A percentile compares a stretch with the other conserved stretches of the same genome.
Evolutionary conservation across 73 alveolate genomes (phyloP).

Genomic region (Tetrahymena thermophila): DNA sequence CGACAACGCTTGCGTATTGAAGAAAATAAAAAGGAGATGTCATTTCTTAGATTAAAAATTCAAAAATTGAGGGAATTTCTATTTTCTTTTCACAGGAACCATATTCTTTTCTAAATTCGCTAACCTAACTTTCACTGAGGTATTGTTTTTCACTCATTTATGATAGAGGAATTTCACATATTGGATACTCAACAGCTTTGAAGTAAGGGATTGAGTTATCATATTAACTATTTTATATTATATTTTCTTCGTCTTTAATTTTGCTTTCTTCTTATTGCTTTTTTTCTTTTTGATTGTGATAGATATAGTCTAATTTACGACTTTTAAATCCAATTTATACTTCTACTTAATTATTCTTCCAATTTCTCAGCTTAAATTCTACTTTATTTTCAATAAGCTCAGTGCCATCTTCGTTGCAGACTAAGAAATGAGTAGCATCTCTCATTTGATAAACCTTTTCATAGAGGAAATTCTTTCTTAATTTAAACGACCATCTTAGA

Average conservation of each 20-base stretch:
- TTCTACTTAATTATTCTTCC: background rate
- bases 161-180: background rate
- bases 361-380: background rate
- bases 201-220: background rate
- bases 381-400: background rate
- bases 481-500: background rate
- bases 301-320: background rate
- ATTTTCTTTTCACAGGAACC: constrained; percentile 26
- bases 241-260: background rate
- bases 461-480: background rate
- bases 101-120: background rate
- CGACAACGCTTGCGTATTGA: constrained; percentile 9
- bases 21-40: constrained; percentile 30
- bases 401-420: background rate
- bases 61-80: constrained; percentile 17
- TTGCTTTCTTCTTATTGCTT: background rate
- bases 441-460: background rate
- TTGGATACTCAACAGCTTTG: background rate
- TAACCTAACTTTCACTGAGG: background rate
- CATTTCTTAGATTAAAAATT: constrained; percentile 17
- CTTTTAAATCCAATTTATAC: background rate
- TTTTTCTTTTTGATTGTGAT: background rate
- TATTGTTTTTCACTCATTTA: background rate
- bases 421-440: background rate
- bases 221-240: background rate